Evolutionary conservation across 495 filamentous ascomycete genomes (phyloP).

Genomic region (Podospora fimiseda): DNA sequence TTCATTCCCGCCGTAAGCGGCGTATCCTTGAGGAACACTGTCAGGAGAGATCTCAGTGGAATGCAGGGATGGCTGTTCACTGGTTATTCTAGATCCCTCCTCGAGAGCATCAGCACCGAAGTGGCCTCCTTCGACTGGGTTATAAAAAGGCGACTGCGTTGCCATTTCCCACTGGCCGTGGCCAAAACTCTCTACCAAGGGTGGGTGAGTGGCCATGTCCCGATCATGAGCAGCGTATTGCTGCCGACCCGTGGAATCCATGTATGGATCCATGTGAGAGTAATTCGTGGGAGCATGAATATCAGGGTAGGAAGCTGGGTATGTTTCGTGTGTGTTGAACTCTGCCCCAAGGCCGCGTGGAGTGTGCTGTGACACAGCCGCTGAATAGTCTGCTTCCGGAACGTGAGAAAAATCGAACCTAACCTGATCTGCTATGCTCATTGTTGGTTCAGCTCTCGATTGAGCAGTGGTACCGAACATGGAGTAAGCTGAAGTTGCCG

Average conservation of each 20-base stretch:
- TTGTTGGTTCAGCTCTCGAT: slow-evolving; percentile 6
- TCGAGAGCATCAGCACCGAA: slow-evolving; percentile 19
- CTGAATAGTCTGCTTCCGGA: slow-evolving; percentile 14
- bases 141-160: slow-evolving; percentile 19
- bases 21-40: slow-evolving; percentile 20
- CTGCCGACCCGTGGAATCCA: slow-evolving; percentile 6
- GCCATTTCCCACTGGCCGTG: slow-evolving; percentile 21
- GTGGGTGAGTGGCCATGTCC: slow-evolving; percentile 1
- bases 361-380: slow-evolving; percentile 1
- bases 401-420: slow-evolving; percentile 30
- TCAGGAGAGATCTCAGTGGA: slow-evolving; percentile 3
- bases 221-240: slow-evolving; percentile 2
- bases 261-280: slow-evolving; percentile 14
- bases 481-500: slow-evolving; percentile 10
- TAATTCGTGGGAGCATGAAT: slow-evolving; percentile 7
- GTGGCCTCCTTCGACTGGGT: slow-evolving; percentile 21
- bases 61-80: slow-evolving; percentile 10
- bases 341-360: neutral
- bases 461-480: slow-evolving; percentile 21
- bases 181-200: slow-evolving; percentile 13
- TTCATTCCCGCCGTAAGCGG: slow-evolving; percentile 18
- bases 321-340: slow-evolving; percentile 9
- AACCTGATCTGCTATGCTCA: slow-evolving; percentile 26
- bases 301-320: slow-evolving; percentile 23
- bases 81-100: slow-evolving; percentile 7